Percentiles rank a stretch among this genome's conserved stretches.
phyloP scores from a whole-genome alignment of 495 filamentous ascomycete species.

The Xylaria venustula region DNA sequence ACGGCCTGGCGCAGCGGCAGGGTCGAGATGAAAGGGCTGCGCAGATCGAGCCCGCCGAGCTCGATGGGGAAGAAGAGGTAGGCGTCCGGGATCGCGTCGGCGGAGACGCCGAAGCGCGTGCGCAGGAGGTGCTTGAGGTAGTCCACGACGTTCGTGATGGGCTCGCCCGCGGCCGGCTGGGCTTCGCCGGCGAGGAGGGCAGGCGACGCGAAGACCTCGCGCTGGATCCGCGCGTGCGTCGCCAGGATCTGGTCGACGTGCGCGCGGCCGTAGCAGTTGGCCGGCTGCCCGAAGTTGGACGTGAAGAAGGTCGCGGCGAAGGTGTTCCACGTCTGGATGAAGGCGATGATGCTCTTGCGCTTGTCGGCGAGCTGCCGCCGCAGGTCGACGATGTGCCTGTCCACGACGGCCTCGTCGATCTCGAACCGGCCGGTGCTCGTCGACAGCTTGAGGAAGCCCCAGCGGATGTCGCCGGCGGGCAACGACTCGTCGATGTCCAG shows the following conservation, averaged over 20 bases:
- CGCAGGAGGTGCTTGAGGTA: conserved; percentile 56
- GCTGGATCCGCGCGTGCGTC: conserved; percentile 60
- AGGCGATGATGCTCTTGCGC: conserved; percentile 57
- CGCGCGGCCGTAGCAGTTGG: conserved; percentile 60
- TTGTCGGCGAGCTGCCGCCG: conserved; percentile 56
- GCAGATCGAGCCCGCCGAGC: conserved; percentile 56
- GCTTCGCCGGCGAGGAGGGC: conserved; percentile 2
- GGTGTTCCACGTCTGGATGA: conserved; percentile 65
- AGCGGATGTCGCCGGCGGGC: conserved; percentile 60
- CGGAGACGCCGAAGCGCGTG: conserved; percentile 51
- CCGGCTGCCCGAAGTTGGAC: conserved; percentile 64
- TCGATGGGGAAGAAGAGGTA: conserved; percentile 65
- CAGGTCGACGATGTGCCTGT: conserved; percentile 61
- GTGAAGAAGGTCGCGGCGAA: conserved; percentile 65
- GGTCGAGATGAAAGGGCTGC: conserved; percentile 56
- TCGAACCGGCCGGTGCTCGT: conserved; percentile 53
- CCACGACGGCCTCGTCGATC: conserved; percentile 62
- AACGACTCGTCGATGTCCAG: conserved; percentile 34
- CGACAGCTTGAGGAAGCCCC: conserved; percentile 65
- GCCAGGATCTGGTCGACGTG: conserved; percentile 64
- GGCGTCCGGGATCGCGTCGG: conserved; percentile 66
- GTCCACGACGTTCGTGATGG: conserved; percentile 52
- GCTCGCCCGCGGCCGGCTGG: conserved; percentile 12
- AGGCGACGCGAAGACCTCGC: conserved; percentile 43
- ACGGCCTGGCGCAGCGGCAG: conserved; percentile 55